These are phyloP conservation scores for Neckera pumila DNA, from an alignment of 225 moss, liverwort and hornwort genomes.

Conservation along the genomic window DNA sequence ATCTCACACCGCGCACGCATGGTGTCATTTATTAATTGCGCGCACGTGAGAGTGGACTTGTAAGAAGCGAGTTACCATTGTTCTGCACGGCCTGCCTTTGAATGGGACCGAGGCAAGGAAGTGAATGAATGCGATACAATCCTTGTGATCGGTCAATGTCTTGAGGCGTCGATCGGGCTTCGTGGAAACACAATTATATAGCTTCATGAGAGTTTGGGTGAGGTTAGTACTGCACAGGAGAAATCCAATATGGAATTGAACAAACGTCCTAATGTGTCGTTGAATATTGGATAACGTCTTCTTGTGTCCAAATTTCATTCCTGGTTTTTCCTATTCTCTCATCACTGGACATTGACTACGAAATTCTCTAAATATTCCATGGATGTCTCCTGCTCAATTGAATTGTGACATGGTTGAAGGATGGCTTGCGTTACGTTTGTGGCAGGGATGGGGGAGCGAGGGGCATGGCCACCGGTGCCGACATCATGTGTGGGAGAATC, in stretches of 20 bases:
- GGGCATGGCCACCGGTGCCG: neutral
- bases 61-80: neutral
- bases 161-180: neutral
- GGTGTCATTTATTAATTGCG: neutral
- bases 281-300: neutral
- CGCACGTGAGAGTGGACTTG: neutral
- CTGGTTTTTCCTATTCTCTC: neutral
- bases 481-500: neutral
- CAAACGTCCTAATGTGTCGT: neutral
- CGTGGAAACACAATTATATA: neutral
- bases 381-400: neutral
- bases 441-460: slow-evolving; percentile 1
- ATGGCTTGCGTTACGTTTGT: neutral
- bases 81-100: neutral
- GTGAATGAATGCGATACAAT: neutral
- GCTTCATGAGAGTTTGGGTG: neutral
- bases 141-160: neutral
- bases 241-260: neutral
- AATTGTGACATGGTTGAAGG: neutral
- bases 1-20: neutral
- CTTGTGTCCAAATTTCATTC: neutral
- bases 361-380: neutral
- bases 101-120: neutral
- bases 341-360: neutral
- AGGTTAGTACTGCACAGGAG: neutral